phyloP scores from a whole-genome alignment of 2,329 filamentous ascomycete genomes.

The Clarireedia hainanense region DNA sequence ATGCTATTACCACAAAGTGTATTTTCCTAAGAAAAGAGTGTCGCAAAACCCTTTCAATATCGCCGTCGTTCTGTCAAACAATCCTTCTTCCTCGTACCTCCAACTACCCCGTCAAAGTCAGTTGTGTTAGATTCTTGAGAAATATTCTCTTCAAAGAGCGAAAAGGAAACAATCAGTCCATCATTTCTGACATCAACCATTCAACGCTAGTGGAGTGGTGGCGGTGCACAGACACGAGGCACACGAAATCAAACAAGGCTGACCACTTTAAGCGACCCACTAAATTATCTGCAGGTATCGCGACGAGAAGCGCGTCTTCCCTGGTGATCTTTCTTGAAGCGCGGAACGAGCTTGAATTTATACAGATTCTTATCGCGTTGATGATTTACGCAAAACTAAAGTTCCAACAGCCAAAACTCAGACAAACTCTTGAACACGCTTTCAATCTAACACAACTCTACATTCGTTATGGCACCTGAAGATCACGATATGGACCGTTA shows the following conservation, averaged over 20 bases:
- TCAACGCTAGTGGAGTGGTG: background rate
- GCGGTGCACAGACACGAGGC: background rate
- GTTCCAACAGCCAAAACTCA: background rate
- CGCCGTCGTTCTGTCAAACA: background rate
- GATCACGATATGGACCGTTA: slow-evolving; percentile 43
- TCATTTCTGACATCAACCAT: background rate
- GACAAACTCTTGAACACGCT: background rate
- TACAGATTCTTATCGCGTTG: too few relatives aligned
- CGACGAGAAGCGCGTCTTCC: slow-evolving; percentile 7
- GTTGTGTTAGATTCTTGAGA: slow-evolving; percentile 2
- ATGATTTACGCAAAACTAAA: background rate
- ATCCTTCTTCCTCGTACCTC: background rate
- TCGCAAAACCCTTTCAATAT: background rate
- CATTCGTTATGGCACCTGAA: slow-evolving; percentile 36
- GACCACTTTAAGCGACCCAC: slow-evolving; percentile 16
- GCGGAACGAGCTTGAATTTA: too few relatives aligned
- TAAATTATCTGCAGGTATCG: slow-evolving; percentile 8
- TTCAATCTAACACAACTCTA: background rate
- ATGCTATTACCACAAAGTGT: slow-evolving; percentile 26
- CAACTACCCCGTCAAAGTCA: background rate
- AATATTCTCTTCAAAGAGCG: slow-evolving; percentile 3
- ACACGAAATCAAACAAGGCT: background rate
- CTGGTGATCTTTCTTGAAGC: background rate
- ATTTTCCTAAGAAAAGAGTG: slow-evolving; percentile 4
- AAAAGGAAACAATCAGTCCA: background rate